phyloP scores from a whole-genome alignment of 306 rosid species.

The Trichosanthes cucumerina region DNA sequence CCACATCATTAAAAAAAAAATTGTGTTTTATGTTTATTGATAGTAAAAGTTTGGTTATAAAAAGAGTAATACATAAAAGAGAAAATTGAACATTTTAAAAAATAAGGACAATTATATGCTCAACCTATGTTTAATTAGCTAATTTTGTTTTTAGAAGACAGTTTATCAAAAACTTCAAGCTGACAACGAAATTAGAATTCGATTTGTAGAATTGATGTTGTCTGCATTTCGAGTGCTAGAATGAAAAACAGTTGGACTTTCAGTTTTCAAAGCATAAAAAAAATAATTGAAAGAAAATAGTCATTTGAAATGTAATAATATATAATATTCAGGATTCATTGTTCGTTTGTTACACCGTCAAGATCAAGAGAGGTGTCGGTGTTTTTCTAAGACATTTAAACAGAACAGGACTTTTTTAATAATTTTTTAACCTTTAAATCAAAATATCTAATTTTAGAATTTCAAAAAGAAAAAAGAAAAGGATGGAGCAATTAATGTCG shows the following conservation, averaged over 20 bases:
- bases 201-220: not conserved
- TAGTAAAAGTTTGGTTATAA: not conserved
- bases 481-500: not conserved
- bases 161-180: not conserved
- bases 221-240: not conserved
- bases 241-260: not conserved
- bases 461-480: not conserved
- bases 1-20: no score
- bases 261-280: not conserved
- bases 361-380: constrained; percentile 2
- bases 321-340: not conserved
- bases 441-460: not conserved
- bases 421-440: not conserved
- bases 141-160: not conserved
- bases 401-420: not conserved
- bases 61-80: not conserved
- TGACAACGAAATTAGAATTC: not conserved
- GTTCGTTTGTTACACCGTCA: not conserved
- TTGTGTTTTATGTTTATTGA: not conserved
- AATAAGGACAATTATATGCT: not conserved
- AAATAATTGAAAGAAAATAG: not conserved
- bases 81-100: not conserved
- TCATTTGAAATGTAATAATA: not conserved
- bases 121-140: not conserved
- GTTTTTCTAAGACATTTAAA: not conserved